Evolutionary conservation across 306 rosid genomes (phyloP).

Genomic region (Rosa multiflora): DNA sequence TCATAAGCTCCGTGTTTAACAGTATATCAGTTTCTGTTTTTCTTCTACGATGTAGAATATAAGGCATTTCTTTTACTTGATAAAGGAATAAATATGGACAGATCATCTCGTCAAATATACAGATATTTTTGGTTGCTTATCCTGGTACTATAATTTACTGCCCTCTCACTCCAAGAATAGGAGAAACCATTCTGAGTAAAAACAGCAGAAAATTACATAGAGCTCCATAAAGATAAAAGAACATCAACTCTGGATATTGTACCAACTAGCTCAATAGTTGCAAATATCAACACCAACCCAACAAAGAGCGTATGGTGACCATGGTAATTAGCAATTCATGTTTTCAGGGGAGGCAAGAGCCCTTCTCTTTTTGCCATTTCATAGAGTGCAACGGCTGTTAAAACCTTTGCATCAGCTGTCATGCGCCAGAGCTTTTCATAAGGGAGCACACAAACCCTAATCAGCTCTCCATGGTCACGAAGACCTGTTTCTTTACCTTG

Average conservation of each 20-base stretch:
- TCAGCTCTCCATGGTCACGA: constrained; percentile 84
- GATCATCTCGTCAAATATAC: neutral
- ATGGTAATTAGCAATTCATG: neutral
- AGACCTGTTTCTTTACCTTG: constrained; percentile 89
- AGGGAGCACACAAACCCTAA: constrained; percentile 69
- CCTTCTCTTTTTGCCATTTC: constrained; percentile 84
- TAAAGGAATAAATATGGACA: neutral
- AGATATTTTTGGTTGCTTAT: too few relatives aligned
- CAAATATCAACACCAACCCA: neutral
- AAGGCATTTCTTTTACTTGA: neutral
- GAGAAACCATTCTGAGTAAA: neutral
- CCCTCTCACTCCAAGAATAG: too few relatives aligned
- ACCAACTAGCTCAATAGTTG: neutral
- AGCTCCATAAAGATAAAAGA: neutral
- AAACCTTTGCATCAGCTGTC: constrained; percentile 82
- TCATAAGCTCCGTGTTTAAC: neutral
- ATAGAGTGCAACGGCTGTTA: constrained; percentile 66
- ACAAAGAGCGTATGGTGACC: neutral
- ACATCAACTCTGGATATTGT: neutral
- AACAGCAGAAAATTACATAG: neutral
- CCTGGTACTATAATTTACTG: too few relatives aligned
- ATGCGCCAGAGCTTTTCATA: constrained; percentile 76
- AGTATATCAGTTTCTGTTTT: neutral
- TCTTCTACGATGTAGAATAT: neutral
- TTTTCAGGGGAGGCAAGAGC: constrained; percentile 42